Evolutionary conservation across 305 asterid genomes (phyloP), one percentile per base, ranked within the genome.

Genomic region (Fraxinus sp.): DNA sequence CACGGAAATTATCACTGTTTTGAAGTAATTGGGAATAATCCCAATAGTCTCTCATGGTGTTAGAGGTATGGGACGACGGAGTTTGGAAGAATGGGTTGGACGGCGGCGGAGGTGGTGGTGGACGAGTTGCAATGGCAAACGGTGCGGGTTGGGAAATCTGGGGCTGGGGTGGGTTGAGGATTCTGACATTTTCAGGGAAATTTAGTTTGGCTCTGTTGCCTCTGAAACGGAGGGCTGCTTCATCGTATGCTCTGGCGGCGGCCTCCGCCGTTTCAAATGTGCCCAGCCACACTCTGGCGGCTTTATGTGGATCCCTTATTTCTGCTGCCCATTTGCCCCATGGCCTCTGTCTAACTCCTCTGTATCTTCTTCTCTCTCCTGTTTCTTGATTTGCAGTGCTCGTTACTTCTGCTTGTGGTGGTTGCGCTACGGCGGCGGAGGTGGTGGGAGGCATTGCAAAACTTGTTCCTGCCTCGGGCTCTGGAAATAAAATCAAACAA

Each of bases 241-340:
- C 98, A 77, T 96, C 99, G 86, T 96, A 96, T 49, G 99, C 99
- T 85, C 91, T 79, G 83, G 99, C 99, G 13, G 99, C 99, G 7
- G 92, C 96, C 55, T 96, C 99, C 2, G 98, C 98, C 2, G 98
- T 96, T 36, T 96, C 99, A 68, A 94, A 96, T 64, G 99, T 96
- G 33, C 99, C 99, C 37, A 96, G 86, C 99, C 99, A 96, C 14
- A 96, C 99, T 39, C 99, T 85, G 2, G 98, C 95, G n/a, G 98
- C 98, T 83, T 91, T 96, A 68, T 96, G 97, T 1, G 99, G 99
- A 73, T 96, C 99, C 80, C 99, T 82, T 81, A 96, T 96, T 74
- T 96, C 98, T 0, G 99, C 99, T 0, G 99, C 99, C 98, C 98
- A 96, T 91, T 96, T 96, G 0, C 99, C 99, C 99, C 99, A 96